Evolutionary conservation across 495 filamentous ascomycete genomes (phyloP).

Genomic region (Geoglossum glabrum): DNA sequence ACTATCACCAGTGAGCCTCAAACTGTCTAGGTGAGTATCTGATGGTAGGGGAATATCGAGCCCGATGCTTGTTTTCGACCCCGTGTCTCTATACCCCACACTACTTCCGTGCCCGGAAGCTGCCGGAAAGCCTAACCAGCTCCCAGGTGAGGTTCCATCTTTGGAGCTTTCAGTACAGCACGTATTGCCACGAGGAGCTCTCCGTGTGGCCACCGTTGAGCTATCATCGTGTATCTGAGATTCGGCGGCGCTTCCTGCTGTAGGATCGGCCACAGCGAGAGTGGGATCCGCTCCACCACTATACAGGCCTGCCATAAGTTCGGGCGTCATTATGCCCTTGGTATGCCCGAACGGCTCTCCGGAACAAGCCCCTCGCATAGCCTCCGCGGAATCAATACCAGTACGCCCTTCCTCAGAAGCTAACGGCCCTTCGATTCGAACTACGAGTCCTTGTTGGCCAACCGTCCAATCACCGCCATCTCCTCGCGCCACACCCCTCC

Average conservation of each 20-base stretch:
- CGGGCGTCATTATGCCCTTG: neutral
- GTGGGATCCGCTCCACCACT: neutral
- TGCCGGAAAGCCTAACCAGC: neutral
- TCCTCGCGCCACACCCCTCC: neutral
- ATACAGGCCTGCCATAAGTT: neutral
- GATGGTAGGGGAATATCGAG: neutral
- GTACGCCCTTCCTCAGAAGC: neutral
- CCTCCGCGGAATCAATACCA: neutral
- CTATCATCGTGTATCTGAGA: neutral
- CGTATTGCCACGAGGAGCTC: neutral
- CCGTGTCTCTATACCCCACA: neutral
- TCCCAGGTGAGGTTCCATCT: neutral
- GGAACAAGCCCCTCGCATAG: neutral
- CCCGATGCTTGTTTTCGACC: neutral
- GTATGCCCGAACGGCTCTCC: neutral
- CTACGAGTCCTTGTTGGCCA: neutral
- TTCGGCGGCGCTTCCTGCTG: neutral
- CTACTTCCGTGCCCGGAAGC: neutral
- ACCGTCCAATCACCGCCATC: neutral
- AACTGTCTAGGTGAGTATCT: neutral
- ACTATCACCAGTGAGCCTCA: neutral
- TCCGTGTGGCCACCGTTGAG: neutral
- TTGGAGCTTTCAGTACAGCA: neutral
- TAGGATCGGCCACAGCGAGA: neutral
- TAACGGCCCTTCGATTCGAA: neutral